Percentiles rank a stretch among this genome's conserved stretches.
These are phyloP conservation scores for Phytophthora megakarya DNA, from an alignment of 352 stramenopile genomes.

Conservation along the genomic window DNA sequence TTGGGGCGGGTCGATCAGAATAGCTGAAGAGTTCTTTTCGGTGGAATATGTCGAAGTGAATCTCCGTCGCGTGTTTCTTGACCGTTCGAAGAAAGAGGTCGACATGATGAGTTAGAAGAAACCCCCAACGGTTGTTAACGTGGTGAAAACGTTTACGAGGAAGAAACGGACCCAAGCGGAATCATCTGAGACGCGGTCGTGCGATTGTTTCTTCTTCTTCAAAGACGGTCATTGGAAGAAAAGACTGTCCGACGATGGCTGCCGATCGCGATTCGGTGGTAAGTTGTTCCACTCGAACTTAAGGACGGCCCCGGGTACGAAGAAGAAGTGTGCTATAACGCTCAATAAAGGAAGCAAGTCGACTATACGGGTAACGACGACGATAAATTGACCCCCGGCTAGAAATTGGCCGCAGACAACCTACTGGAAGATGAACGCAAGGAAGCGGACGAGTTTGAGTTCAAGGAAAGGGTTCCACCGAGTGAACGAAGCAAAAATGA, in stretches of 20 bases:
- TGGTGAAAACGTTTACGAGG: not conserved
- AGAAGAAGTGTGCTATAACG: not conserved
- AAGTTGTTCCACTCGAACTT: not conserved
- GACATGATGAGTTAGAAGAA: not conserved
- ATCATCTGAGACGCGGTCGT: not conserved
- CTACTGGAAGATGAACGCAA: not conserved
- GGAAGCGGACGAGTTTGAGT: not conserved
- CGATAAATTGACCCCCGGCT: not conserved
- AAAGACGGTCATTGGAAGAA: not conserved
- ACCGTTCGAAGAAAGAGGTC: conserved; percentile 14
- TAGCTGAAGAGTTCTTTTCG: conserved; percentile 7
- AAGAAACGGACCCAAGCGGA: not conserved
- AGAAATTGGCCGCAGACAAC: no score
- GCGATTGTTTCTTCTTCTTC: not conserved
- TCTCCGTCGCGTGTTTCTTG: conserved; percentile 3
- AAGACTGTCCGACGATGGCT: not conserved
- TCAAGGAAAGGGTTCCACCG: not conserved
- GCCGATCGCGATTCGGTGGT: not conserved
- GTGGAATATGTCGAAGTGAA: conserved; percentile 7
- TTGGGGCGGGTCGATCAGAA: conserved; percentile 10
- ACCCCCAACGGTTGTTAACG: not conserved
- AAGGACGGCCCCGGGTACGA: not conserved
- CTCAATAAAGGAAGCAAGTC: not conserved
- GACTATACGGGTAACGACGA: not conserved
- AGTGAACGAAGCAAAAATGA: not conserved